Conservation (phyloP, 2,329 filamentous ascomycete genomes). For the Fusarium cicatricum region DNA sequence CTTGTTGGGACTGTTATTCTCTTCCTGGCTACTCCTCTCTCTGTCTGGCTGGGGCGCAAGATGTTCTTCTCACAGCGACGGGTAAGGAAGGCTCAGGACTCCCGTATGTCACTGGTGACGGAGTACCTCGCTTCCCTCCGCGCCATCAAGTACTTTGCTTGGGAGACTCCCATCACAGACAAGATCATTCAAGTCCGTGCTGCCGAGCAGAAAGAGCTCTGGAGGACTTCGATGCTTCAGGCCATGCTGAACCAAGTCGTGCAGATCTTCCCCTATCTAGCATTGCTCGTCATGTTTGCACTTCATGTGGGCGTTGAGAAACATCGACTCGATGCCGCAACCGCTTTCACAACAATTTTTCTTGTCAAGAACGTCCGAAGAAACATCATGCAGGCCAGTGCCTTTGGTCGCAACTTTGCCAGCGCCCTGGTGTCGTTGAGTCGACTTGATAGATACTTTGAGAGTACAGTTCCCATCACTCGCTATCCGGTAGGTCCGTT, state of each 20-base stretch:
- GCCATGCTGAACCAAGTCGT: constrained; percentile 58
- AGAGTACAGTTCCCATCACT: constrained; percentile 57
- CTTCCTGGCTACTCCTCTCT: constrained; percentile 58
- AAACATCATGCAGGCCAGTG: constrained; percentile 60
- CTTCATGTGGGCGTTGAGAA: constrained; percentile 59
- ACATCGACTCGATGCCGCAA: constrained; percentile 60
- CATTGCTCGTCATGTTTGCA: constrained; percentile 63
- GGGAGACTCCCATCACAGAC: constrained; percentile 63
- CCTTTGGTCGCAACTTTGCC: constrained; percentile 49
- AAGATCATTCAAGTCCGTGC: constrained; percentile 59
- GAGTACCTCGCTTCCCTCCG: constrained; percentile 66
- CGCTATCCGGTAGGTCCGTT: constrained; percentile 60
- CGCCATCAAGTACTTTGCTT: constrained; percentile 68
- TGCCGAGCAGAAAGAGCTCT: constrained; percentile 62
- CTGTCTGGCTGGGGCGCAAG: constrained; percentile 56
- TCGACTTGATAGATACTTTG: constrained; percentile 63
- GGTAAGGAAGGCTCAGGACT: constrained; percentile 64
- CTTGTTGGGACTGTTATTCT: constrained; percentile 61
- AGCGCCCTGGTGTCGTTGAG: constrained; percentile 54
- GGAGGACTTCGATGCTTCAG: constrained; percentile 60
- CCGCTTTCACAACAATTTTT: constrained; percentile 65
- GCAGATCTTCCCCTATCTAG: constrained; percentile 60
- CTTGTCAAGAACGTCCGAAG: constrained; percentile 62
- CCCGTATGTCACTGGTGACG: constrained; percentile 64
- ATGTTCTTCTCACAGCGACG: constrained; percentile 61